A percentile compares a stretch with the other conserved stretches of the same genome.
phyloP scores from a whole-genome alignment of 2,329 filamentous ascomycete genomes.

The Coniochaeta hoffmannii region DNA sequence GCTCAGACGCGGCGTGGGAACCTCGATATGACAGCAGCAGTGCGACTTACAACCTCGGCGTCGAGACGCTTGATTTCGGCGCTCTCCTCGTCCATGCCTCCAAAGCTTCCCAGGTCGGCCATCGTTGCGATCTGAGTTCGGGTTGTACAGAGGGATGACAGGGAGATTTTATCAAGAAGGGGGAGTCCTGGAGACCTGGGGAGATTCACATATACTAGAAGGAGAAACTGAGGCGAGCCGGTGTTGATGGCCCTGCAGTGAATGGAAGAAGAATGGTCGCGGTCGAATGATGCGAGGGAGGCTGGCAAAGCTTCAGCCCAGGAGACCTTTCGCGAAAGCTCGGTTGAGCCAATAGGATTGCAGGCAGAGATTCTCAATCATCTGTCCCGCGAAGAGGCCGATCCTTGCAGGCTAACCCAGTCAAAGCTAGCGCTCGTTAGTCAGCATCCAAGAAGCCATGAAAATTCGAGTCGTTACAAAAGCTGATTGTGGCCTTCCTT shows the following conservation, averaged over 20 bases:
- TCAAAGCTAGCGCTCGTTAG: background rate
- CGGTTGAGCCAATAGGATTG: background rate
- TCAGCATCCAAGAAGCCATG: background rate
- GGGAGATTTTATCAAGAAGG: background rate
- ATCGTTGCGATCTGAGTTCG: constrained; percentile 31
- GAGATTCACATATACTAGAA: background rate
- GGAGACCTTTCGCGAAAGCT: background rate
- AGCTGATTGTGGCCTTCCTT: background rate
- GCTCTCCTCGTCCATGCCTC: constrained; percentile 73
- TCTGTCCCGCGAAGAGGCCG: background rate
- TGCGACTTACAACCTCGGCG: constrained; percentile 61
- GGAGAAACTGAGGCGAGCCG: constrained; percentile 3
- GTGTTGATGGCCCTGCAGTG: background rate
- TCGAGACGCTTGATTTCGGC: constrained; percentile 74
- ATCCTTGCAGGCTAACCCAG: background rate
- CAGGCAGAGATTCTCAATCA: background rate
- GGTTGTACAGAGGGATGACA: too few species aligned
- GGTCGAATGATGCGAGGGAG: constrained; percentile 1
- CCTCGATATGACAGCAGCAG: background rate
- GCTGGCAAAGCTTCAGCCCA: constrained; percentile 1
- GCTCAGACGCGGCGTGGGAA: background rate
- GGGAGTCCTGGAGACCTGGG: background rate
- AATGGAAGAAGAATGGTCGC: background rate
- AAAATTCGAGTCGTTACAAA: background rate
- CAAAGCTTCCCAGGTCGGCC: constrained; percentile 64